phyloP scores from a whole-genome alignment of 192 early-diverging fungal genomes.

The Paraglomus occultum region DNA sequence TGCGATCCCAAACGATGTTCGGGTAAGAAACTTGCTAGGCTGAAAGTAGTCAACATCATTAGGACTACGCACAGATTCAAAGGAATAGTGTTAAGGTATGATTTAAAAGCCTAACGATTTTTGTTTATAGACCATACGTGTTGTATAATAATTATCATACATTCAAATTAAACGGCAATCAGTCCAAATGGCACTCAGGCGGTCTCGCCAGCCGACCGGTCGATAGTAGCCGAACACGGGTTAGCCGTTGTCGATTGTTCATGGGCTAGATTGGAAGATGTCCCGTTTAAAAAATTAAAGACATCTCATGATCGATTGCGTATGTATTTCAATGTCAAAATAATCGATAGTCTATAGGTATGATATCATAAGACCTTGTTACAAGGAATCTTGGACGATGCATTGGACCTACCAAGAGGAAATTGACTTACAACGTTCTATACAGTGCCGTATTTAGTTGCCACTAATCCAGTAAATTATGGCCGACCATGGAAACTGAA shows the following conservation, averaged over 20 bases:
- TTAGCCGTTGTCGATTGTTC: slow-evolving; percentile 96
- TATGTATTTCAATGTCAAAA: slow-evolving; percentile 37
- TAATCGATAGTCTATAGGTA: background rate
- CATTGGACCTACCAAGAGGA: background rate
- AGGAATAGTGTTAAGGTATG: slow-evolving; percentile 74
- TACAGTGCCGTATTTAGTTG: slow-evolving; percentile 89
- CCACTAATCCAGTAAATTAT: slow-evolving; percentile 98
- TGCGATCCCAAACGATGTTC: slow-evolving; percentile 99
- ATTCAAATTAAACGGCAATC: background rate
- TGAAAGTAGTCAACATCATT: slow-evolving; percentile 76
- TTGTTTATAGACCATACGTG: background rate
- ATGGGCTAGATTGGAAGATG: slow-evolving; percentile 92
- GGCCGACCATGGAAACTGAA: slow-evolving; percentile 95
- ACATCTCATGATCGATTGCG: slow-evolving; percentile 81
- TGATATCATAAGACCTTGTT: background rate
- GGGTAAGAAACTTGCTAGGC: slow-evolving; percentile 83
- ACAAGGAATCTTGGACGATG: background rate
- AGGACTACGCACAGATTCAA: slow-evolving; percentile 83
- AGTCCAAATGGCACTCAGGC: slow-evolving; percentile 84
- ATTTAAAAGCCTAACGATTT: slow-evolving; percentile 7
- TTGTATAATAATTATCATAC: background rate
- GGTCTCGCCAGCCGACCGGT: slow-evolving; percentile 83
- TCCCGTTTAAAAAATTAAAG: slow-evolving; percentile 88
- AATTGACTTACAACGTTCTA: slow-evolving; percentile 1
- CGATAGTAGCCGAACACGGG: slow-evolving; percentile 74